Conservation (phyloP, 2,329 filamentous ascomycete genomes). For the Colletotrichum truncatum region DNA sequence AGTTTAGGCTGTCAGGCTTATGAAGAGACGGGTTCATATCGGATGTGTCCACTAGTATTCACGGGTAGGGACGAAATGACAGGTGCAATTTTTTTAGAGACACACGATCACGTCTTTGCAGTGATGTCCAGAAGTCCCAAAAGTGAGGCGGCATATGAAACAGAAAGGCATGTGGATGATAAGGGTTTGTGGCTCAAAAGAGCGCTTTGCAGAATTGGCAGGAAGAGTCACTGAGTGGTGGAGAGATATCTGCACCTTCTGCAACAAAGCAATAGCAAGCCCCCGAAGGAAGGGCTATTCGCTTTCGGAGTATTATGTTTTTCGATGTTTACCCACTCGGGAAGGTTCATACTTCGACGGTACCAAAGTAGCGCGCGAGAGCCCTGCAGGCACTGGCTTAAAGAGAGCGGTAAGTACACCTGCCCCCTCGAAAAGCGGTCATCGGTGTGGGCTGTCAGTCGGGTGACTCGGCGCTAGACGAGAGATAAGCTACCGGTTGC, state of each 20-base stretch:
- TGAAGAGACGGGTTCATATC: background rate
- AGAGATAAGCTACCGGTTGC: conserved; percentile 26
- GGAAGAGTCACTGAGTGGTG: background rate
- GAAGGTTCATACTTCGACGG: conserved; percentile 1
- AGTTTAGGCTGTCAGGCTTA: background rate
- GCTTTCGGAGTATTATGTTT: background rate
- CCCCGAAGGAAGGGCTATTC: too few species aligned
- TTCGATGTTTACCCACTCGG: background rate
- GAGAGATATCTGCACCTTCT: conserved; percentile 9
- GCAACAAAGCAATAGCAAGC: too few species aligned
- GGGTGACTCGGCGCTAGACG: conserved; percentile 18
- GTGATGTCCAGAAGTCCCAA: background rate
- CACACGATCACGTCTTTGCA: background rate
- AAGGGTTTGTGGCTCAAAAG: conserved; percentile 3
- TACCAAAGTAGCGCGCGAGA: background rate
- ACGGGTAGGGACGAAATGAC: background rate
- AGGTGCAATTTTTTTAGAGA: background rate
- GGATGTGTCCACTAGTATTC: background rate
- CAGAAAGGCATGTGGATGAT: conserved; percentile 1
- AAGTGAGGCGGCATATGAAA: conserved; percentile 8
- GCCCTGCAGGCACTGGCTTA: background rate
- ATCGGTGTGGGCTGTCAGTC: conserved; percentile 17
- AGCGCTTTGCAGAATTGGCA: conserved; percentile 5
- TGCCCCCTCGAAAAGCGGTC: conserved; percentile 7
- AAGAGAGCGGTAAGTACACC: background rate